A percentile compares a stretch with the other conserved stretches of the same genome.
Conservation (phyloP, 2,329 filamentous ascomycete genomes). For the Podosphaera xanthii region DNA sequence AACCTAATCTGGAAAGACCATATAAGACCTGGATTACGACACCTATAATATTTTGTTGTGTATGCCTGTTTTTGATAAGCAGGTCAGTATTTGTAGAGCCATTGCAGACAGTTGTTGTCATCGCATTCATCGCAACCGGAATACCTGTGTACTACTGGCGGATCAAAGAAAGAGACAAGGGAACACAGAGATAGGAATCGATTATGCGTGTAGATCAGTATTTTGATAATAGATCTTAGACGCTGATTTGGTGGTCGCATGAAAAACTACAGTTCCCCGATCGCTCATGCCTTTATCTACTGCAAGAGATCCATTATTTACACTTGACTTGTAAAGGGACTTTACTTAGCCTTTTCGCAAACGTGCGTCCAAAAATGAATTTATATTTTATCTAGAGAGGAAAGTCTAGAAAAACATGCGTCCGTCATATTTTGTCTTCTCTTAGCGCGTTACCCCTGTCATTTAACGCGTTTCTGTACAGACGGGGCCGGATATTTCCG, state of each 20-base stretch:
- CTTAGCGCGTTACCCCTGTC: background rate
- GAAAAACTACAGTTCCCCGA: too few relatives aligned
- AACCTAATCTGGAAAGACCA: constrained; percentile 70
- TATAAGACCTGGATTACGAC: constrained; percentile 95
- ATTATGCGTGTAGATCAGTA: too few relatives aligned
- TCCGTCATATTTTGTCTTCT: background rate
- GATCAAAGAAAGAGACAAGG: constrained; percentile 38
- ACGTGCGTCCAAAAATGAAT: too few relatives aligned
- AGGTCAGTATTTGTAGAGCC: constrained; percentile 80
- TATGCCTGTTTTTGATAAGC: constrained; percentile 76
- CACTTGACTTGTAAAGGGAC: too few relatives aligned
- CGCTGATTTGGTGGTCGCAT: too few relatives aligned
- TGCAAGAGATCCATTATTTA: too few relatives aligned
- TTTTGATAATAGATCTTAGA: too few relatives aligned
- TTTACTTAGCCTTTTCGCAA: too few relatives aligned
- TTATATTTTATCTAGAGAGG: too few relatives aligned
- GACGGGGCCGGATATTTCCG: too few relatives aligned
- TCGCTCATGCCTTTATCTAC: too few relatives aligned
- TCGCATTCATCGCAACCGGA: constrained; percentile 64
- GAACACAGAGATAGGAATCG: background rate
- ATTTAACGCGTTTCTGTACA: background rate
- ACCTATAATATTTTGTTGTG: constrained; percentile 94
- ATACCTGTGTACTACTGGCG: constrained; percentile 79
- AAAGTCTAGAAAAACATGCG: background rate
- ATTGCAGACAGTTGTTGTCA: constrained; percentile 67